phyloP scores from a whole-genome alignment of 176 grass and related monocot species.

The Alloteropsis semialata region DNA sequence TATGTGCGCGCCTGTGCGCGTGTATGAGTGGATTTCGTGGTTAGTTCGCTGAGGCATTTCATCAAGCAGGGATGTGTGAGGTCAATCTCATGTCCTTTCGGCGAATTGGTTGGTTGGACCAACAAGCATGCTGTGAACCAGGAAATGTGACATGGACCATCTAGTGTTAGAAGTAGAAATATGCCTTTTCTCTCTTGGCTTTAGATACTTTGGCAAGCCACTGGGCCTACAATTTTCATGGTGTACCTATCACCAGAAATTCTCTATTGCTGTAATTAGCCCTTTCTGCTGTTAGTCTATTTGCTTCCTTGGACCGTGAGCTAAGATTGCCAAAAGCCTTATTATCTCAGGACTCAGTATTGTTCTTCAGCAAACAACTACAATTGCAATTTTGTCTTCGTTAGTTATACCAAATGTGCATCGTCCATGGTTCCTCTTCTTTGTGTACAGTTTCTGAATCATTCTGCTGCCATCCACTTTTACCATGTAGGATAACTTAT shows the following conservation, averaged over 20 bases:
- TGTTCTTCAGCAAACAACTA: slow-evolving; percentile 1
- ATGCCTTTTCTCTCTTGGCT: not conserved
- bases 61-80: not conserved
- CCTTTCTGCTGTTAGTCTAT: not conserved
- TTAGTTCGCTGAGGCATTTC: slow-evolving; percentile 32
- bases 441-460: not conserved
- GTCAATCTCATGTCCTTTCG: not conserved
- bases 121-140: not conserved
- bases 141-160: not conserved
- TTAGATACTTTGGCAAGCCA: not conserved
- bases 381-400: not conserved
- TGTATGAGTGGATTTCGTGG: not conserved
- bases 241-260: not conserved
- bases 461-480: not conserved
- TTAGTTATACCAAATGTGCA: not conserved
- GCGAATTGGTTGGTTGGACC: not conserved
- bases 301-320: not conserved
- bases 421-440: not conserved
- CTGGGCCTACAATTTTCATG: not conserved
- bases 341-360: not conserved
- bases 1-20: not conserved
- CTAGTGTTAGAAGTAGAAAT: not conserved
- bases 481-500: not conserved
- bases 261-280: not conserved
- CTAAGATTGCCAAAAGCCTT: not conserved